Evolutionary conservation across 83 land plant genomes (phyloP), one percentile per base, ranked within the genome.

Genomic region (Larix sibirica): DNA sequence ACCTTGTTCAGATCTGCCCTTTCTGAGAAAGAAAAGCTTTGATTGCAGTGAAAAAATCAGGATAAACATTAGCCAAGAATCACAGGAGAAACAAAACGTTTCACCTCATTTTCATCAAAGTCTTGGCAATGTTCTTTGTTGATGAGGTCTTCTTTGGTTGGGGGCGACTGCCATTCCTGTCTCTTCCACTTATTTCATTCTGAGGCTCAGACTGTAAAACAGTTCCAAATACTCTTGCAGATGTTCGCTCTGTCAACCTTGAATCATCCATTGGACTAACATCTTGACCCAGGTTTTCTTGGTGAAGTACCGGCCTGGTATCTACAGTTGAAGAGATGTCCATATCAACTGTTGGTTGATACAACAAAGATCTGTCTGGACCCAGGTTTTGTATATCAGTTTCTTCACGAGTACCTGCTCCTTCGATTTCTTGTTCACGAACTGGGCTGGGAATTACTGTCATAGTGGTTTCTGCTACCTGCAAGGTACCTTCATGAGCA

Each of bases 91-190:
- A 42, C 26, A 50, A 73, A 73, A 0, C 40, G 56, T 73, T 73
- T 73, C 76, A 42, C 50, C 56, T 21, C 77, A 73, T 73, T n/a
- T 38, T 73, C 77, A 73, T 73, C 56, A 73, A n/a, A 8, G 77
- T 44, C 77, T 73, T 47, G 50, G 50, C 50, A 47, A 8, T 47
- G 50, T 47, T 47, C 50, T 47, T 73, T 23, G 21, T 40, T 40
- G 77, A 73, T 8, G 56, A 73, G 40, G n/a, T 42, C 56, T n/a
- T 73, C 77, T 73, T n/a, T 42, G 26, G 54, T 73, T 73, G 77
- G 77, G 56, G 26, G 21, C 4, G n/a, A 42, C 23, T 42, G 14
- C 56, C 56, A 40, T 23, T 13, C n/a, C 12, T 42, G 56, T 10
- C 76, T 23, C 24, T 73, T 36, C 73, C 73, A 36, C 44, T 69